phyloP scores from a whole-genome alignment of 768 basidiomycete genomes.

The Cubamyces lactineus region DNA sequence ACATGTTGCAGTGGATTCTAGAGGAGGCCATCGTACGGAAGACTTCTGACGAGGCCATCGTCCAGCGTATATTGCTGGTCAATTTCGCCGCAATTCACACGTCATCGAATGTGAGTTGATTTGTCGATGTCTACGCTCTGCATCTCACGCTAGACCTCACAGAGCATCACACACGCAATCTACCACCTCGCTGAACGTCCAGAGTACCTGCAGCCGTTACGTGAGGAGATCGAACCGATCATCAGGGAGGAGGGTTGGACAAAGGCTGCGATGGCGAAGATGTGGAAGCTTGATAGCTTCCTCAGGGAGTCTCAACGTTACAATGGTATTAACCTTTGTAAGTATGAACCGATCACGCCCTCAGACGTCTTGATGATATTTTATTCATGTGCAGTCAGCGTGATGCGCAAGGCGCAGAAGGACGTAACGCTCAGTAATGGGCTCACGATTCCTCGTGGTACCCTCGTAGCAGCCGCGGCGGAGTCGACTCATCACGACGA shows the following conservation, averaged over 20 bases:
- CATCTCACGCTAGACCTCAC: no score
- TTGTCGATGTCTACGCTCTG: no score
- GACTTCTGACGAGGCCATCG: slow-evolving; percentile 23
- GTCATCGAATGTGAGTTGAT: slow-evolving; percentile 16
- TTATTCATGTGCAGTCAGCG: slow-evolving; percentile 25
- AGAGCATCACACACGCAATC: slow-evolving; percentile 41
- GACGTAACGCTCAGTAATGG: slow-evolving; percentile 42
- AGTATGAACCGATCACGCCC: no score
- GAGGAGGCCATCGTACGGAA: slow-evolving; percentile 29
- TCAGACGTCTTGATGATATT: no score
- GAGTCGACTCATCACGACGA: slow-evolving; percentile 30
- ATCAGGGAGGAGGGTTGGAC: slow-evolving; percentile 35
- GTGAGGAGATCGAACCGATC: slow-evolving; percentile 47
- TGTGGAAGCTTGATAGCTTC: slow-evolving; percentile 50
- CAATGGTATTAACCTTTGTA: slow-evolving; percentile 36
- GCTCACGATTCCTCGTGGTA: slow-evolving; percentile 31
- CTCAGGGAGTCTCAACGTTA: slow-evolving; percentile 45
- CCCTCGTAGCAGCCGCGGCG: slow-evolving; percentile 24
- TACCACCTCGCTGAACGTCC: slow-evolving; percentile 42
- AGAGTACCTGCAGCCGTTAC: slow-evolving; percentile 39
- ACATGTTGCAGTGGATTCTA: slow-evolving; percentile 38
- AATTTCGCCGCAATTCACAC: slow-evolving; percentile 30
- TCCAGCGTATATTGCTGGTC: slow-evolving; percentile 32
- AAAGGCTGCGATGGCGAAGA: slow-evolving; percentile 42
- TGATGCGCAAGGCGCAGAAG: slow-evolving; percentile 34